A percentile compares a stretch with the other conserved stretches of the same genome.
Conservation (phyloP, 768 basidiomycete genomes). For the Sutorius australiensis region DNA sequence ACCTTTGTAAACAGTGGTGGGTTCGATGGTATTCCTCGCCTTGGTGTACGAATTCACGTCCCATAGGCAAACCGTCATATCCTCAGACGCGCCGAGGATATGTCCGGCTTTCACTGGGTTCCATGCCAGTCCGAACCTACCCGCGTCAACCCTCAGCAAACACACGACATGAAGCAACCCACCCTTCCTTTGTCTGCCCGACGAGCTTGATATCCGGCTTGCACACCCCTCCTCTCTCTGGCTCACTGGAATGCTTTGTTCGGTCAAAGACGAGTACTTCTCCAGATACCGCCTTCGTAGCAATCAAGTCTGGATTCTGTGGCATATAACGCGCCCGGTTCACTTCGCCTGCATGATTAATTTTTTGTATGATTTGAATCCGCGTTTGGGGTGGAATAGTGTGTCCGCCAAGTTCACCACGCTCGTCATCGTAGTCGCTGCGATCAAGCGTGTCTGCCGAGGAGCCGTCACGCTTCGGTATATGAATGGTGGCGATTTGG, state of each 20-base stretch:
- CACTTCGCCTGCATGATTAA: constrained; percentile 94
- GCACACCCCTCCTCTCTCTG: constrained; percentile 77
- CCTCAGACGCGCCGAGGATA: constrained; percentile 89
- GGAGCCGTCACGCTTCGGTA: constrained; percentile 75
- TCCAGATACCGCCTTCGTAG: constrained; percentile 88
- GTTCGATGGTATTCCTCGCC: constrained; percentile 74
- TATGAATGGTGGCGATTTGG: constrained; percentile 90
- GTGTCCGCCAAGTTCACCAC: constrained; percentile 92
- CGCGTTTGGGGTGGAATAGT: constrained; percentile 80
- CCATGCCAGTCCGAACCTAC: constrained; percentile 94
- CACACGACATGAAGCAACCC: constrained; percentile 27
- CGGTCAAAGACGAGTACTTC: constrained; percentile 95
- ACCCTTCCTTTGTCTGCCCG: constrained; percentile 94
- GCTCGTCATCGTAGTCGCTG: constrained; percentile 84
- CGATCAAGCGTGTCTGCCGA: constrained; percentile 77
- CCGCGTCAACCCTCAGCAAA: constrained; percentile 4
- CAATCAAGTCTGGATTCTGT: constrained; percentile 95
- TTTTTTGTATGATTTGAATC: constrained; percentile 86
- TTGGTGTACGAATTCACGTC: constrained; percentile 89
- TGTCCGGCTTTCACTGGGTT: constrained; percentile 79
- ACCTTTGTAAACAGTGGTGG: constrained; percentile 77
- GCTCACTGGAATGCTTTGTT: constrained; percentile 94
- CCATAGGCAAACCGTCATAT: constrained; percentile 96
- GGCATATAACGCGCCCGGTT: constrained; percentile 99
- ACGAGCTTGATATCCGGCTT: constrained; percentile 88